Base-by-base conservation (phyloP, 2,329 filamentous ascomycete species). In the Sarocladium brachiariae region DNA sequence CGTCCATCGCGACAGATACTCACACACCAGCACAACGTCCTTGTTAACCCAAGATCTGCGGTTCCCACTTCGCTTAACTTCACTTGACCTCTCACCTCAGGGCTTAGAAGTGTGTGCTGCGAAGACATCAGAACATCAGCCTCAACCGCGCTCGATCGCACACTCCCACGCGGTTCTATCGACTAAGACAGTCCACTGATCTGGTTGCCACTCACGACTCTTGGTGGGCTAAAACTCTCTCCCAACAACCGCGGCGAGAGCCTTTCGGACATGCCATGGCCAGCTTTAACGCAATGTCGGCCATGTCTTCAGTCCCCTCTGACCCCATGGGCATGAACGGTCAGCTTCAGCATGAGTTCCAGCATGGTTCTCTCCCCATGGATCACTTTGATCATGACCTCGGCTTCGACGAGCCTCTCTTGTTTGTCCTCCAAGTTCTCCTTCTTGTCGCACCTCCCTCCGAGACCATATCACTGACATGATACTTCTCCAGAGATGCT, bases 221-320 rank as follows among this genome's bases (percentile, higher is more conserved):
- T 9, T 27, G 11, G 24, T 19, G 39, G 23, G 14, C 27, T 23
- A 27, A 9, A 30, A 18, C n/a, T 8, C 37, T 25, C 34, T 10
- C 14, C 16, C n/a, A 31, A 14, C 31, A 34, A 50, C 47, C 31
- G 31, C 2, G 48, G 31, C 48, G 33, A 63, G 58, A 54, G 56
- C 54, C 57, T 56, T 59, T 60, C 58, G 55, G 62, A 65, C 61
- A 78, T 77, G 75, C 70, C 61, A 81, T 81, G 78, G 75, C 76
- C 57, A 70, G 71, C 60, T 81, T 73, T 70, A 80, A 78, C 65
- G 70, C 76, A 62, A 75, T 80, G 70, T 68, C 74, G 67, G 70
- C 68, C 60, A 70, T 77, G 61, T 65, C 70, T 57, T 66, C 71
- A 55, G 65, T 68, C 63, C 62, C 70, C 58, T 67, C 70, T 61